These are phyloP conservation scores for Danielozyma ontarioensis DNA, from an alignment of 805 yeast species.

Conservation along the genomic window DNA sequence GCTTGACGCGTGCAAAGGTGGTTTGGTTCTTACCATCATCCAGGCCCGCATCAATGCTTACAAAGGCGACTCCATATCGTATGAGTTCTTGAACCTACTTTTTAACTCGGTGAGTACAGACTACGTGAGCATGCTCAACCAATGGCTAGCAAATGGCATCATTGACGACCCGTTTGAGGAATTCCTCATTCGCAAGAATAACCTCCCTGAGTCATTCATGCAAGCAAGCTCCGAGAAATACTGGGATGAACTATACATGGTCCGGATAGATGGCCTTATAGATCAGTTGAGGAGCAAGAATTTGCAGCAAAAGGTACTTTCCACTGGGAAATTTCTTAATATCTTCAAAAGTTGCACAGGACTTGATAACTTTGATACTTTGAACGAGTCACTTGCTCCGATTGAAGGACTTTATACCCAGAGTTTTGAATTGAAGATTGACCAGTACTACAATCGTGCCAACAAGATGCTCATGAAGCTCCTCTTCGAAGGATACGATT, in stretches of 20 bases:
- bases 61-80: constrained; percentile 61
- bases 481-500: constrained; percentile 54
- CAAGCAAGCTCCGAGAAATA: constrained; percentile 49
- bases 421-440: constrained; percentile 51
- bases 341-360: constrained; percentile 61
- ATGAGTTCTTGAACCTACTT: constrained; percentile 46
- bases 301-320: constrained; percentile 58
- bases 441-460: constrained; percentile 61
- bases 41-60: constrained; percentile 51
- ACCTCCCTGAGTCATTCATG: constrained; percentile 17
- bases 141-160: constrained; percentile 76
- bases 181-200: constrained; percentile 54
- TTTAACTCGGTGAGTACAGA: constrained; percentile 55
- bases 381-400: constrained; percentile 21
- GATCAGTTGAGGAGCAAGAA: constrained; percentile 52
- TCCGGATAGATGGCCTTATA: constrained; percentile 71
- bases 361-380: constrained; percentile 27
- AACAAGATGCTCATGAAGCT: constrained; percentile 55
- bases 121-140: constrained; percentile 63
- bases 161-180: constrained; percentile 79
- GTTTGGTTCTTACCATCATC: constrained; percentile 59
- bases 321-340: constrained; percentile 82
- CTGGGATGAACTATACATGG: constrained; percentile 72
- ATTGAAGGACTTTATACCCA: constrained; percentile 29
- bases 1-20: constrained; percentile 69